Base-by-base conservation (phyloP, 139 green algal species). In the Chlamydomonas applanata region DNA sequence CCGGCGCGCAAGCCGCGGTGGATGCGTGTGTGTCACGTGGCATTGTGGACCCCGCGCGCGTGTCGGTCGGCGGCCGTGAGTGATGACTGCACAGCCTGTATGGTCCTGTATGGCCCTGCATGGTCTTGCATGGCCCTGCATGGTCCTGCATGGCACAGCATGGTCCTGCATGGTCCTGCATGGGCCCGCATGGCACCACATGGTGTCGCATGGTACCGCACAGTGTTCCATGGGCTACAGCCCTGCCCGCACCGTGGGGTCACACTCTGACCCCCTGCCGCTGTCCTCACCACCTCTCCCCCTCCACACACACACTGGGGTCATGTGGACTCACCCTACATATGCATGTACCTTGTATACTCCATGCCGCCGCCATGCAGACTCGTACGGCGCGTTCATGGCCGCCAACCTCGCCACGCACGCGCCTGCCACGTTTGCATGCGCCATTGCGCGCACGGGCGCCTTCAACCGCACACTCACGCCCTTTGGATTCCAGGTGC, bases 381-480 rank as follows among this genome's bases (percentile, higher is more conserved):
- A 91, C 73, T 87, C 73, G 29, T 94, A 93, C 74, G 87, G 88
- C 35, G 93, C 93, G 35, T 97, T 95, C 82, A 97, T 97, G 90
- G 87, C 88, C 0, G 94, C 91, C 75, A 97, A 97, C 78, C 85
- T 98, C 53, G 73, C 98, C 36, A 85, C 87, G 4, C 94, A 98
- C 77, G 83, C 82, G 13, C 89, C 88, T 0, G 82, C 97, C 34
- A 85, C 99, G 30, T 99, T 99, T 78, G 87, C 88, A 13, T 97
- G 91, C 62, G 96, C 85, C 71, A 91, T 98, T 36, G 93, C 93
- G 0, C 77, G 87, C 34, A 90, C 82, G 1, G 92, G 93, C 19
- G 92, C 92, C 1, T 97, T 93, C 86, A 97, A 97, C 84, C 83
- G 93, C 65, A 99, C 96, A 4, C 86, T 99, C 29, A 99, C 96